phyloP scores from a whole-genome alignment of 306 rosid genomes.

The Carpinus fangiana region DNA sequence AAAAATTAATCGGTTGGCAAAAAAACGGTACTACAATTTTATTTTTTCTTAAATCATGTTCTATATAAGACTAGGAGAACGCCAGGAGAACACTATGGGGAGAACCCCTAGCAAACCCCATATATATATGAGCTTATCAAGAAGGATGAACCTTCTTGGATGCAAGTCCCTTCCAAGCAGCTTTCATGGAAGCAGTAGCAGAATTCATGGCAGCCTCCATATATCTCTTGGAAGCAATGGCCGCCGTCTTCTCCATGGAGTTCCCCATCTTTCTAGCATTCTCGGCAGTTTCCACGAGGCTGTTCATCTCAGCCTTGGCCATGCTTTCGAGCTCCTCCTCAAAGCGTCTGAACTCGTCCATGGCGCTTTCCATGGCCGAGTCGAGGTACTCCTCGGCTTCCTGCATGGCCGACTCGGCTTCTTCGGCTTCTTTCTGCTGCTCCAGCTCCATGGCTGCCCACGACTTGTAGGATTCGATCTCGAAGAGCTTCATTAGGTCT shows the following conservation, averaged over 20 bases:
- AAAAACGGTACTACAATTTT: no score
- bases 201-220: conserved; percentile 73
- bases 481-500: conserved; percentile 81
- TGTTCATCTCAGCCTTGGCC: conserved; percentile 42
- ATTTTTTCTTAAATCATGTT: no score
- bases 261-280: conserved; percentile 69
- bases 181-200: conserved; percentile 85
- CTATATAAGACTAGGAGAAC: no score
- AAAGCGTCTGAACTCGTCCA: conserved; percentile 81
- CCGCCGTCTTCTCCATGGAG: conserved; percentile 69
- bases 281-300: conserved; percentile 58
- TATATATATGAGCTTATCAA: not conserved
- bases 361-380: conserved; percentile 77
- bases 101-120: no score
- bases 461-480: conserved; percentile 88
- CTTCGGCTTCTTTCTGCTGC: conserved; percentile 50
- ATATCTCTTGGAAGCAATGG: conserved; percentile 70
- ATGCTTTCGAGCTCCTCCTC: conserved; percentile 66
- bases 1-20: no score
- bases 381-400: conserved; percentile 73
- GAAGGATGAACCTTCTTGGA: conserved; percentile 88
- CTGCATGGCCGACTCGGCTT: conserved; percentile 53
- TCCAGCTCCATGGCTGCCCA: conserved; percentile 86
- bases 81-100: no score
- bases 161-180: conserved; percentile 85